Base-by-base conservation (phyloP, 148 eudicot genomes). In the Drosera capensis region DNA sequence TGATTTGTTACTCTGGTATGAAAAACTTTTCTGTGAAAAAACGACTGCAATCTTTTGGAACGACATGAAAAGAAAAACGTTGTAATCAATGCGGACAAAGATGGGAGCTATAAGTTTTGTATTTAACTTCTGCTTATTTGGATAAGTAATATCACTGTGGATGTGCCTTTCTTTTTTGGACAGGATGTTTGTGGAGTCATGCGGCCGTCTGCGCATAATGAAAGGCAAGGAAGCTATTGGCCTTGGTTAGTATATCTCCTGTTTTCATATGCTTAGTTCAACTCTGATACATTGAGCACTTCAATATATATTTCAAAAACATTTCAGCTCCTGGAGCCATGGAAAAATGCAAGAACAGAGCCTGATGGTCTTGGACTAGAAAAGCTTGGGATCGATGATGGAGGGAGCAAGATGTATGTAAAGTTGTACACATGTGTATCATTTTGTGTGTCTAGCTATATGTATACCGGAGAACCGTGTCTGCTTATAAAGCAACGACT, bases 141-240 rank as follows among this genome's bases (percentile, higher is more conserved):
- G 35, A 5, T 29, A 5, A 29, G 12, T 5, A n/a, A 11, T 13
- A 34, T 34, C 38, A 2, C 38, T 34, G 11, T 11, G 14, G 11
- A 1, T 46, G 11, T n/a, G 3, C 18, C 1, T 7, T 7, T 48
- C 19, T 25, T 18, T 52, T 20, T 51, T 18, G 29, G 28, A 8
- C 51, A 76, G 82, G 58, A 76, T 76, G 82, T 76, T 76, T 53
- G 70, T 68, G 30, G 65, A 50, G 43, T 72, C 82, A 38, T 76
- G 82, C 78, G 72, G 68, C 47, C 72, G 82, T 17, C 53, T 76
- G 45, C 72, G 75, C 20, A 68, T 76, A 36, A 76, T 72, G 78
- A 76, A 72, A 66, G 72, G 82, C 25, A 72, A 59, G 13, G 82
- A 76, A 54, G 82, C 78, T 31, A 65, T 57, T 46, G 82, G 82